These are phyloP conservation scores for Adansonia madagascariensis DNA, from an alignment of 441 rosid species.

Conservation along the genomic window DNA sequence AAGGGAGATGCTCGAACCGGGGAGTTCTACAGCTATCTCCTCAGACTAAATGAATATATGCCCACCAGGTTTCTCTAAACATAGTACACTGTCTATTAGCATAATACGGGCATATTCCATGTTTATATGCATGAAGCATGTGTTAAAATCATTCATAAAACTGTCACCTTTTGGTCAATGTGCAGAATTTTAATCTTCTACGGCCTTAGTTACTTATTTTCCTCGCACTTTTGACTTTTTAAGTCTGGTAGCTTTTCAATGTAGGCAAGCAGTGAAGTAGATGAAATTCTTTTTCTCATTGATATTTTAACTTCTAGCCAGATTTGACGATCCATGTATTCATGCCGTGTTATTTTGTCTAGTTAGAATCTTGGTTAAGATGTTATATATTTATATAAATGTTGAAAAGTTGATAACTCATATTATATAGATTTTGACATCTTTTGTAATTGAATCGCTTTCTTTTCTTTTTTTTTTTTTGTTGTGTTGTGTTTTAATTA, in stretches of 20 bases:
- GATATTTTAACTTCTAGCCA: not conserved
- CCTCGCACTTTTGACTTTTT: not conserved
- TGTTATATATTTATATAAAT: no score
- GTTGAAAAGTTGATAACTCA: no score
- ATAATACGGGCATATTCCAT: constrained; percentile 23
- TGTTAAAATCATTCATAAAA: not conserved
- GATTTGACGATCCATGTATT: no score
- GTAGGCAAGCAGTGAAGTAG: not conserved
- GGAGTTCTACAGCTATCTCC: constrained; percentile 75
- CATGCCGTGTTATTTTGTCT: no score
- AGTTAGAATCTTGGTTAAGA: no score
- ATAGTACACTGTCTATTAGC: constrained; percentile 25
- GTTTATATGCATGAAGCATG: constrained; percentile 32
- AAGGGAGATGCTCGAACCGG: constrained; percentile 66
- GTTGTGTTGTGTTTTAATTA: no score
- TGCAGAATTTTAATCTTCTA: constrained; percentile 15
- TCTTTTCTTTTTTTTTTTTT: no score
- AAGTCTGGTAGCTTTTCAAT: not conserved
- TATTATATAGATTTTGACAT: no score
- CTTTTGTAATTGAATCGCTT: no score
- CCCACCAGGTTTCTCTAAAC: constrained; percentile 67
- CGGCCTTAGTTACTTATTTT: not conserved
- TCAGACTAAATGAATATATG: constrained; percentile 54
- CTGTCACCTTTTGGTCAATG: not conserved
- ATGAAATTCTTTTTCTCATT: not conserved